Conservation (phyloP, 202 grass and related monocot species). For the Panicum hallii region DNA sequence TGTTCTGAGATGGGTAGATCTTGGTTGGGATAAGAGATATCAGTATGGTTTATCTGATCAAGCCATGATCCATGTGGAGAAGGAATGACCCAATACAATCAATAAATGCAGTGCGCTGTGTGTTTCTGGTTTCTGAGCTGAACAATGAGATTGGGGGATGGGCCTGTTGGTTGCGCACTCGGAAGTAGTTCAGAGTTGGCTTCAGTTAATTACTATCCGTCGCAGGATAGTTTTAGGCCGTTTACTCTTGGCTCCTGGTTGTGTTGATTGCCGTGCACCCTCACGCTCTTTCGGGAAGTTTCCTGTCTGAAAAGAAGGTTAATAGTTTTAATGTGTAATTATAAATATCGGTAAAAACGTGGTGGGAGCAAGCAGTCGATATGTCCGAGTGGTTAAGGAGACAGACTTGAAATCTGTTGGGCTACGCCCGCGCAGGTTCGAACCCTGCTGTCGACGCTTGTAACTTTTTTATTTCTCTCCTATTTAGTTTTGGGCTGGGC, state of each 20-base stretch:
- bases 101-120: background rate
- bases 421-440: conserved; percentile 88
- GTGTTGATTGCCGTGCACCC: too few species aligned
- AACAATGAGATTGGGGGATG: too few species aligned
- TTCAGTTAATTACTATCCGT: too few species aligned
- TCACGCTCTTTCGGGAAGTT: background rate
- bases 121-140: background rate
- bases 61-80: background rate
- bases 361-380: background rate
- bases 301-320: too few species aligned
- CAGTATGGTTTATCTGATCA: background rate
- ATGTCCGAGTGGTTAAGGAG: conserved; percentile 93
- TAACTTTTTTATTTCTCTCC: background rate
- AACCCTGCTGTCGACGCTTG: conserved; percentile 79
- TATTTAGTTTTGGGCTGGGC: background rate
- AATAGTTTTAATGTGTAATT: too few species aligned
- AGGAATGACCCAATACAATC: background rate
- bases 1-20: background rate
- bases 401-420: conserved; percentile 98
- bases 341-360: too few species aligned
- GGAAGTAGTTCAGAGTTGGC: too few species aligned
- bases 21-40: background rate
- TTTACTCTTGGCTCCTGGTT: too few species aligned
- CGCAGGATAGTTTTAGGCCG: too few species aligned
- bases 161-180: too few species aligned